Conservation (phyloP, 2,329 filamentous ascomycete species). For the Cyclaneusma minus region DNA sequence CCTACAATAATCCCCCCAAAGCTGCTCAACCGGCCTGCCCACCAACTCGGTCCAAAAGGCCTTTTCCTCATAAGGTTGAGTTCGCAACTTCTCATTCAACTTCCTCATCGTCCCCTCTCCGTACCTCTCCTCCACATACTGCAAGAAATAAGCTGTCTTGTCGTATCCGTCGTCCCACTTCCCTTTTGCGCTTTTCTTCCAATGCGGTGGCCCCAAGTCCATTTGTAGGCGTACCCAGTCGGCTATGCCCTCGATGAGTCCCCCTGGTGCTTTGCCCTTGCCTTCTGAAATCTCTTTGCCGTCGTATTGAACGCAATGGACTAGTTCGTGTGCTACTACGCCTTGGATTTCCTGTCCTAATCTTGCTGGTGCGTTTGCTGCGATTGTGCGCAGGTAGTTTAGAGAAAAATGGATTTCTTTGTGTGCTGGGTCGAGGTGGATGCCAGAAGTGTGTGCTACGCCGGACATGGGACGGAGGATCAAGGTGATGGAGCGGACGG, state of each 20-base stretch:
- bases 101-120: conserved; percentile 41
- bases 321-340: conserved; percentile 81
- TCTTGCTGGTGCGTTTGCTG: conserved; percentile 23
- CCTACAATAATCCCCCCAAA: conserved; percentile 61
- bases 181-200: conserved; percentile 40
- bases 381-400: conserved; percentile 46
- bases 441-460: conserved; percentile 78
- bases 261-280: conserved; percentile 46
- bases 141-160: conserved; percentile 78
- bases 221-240: conserved; percentile 79
- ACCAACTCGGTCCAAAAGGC: conserved; percentile 54
- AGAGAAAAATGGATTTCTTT: conserved; percentile 88
- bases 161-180: conserved; percentile 88
- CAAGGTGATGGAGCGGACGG: conserved; percentile 76
- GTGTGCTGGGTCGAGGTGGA: conserved; percentile 66
- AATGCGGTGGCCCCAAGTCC: conserved; percentile 65
- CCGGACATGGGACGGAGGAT: conserved; percentile 66
- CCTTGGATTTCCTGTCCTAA: conserved; percentile 67
- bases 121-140: conserved; percentile 61
- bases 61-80: conserved; percentile 46
- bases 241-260: conserved; percentile 79
- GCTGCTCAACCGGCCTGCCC: conserved; percentile 44
- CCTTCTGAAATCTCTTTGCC: no score
- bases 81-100: conserved; percentile 52
- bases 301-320: conserved; percentile 86